Percentiles rank a stretch among this genome's conserved stretches.
Evolutionary conservation across 2,329 filamentous ascomycete genomes (phyloP).

Genomic region (Exophiala phaeomuriformis): DNA sequence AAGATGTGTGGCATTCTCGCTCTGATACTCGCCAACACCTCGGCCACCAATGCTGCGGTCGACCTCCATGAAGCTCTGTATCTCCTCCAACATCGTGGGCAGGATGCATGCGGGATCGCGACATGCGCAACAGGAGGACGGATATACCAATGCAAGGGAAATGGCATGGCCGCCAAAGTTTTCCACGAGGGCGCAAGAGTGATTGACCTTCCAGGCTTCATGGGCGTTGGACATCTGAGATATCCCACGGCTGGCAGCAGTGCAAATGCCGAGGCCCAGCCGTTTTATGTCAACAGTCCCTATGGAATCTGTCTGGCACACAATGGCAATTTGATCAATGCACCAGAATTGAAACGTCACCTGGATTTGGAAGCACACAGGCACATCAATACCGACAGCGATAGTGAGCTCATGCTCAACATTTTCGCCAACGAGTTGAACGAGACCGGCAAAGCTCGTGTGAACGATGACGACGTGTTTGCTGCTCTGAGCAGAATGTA

Average conservation of each 20-base stretch:
- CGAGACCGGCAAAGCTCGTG: slow-evolving; percentile 71
- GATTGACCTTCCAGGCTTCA: slow-evolving; percentile 69
- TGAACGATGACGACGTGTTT: slow-evolving; percentile 72
- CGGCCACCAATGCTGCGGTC: slow-evolving; percentile 47
- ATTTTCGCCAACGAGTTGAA: slow-evolving; percentile 77
- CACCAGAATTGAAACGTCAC: slow-evolving; percentile 59
- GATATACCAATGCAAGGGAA: slow-evolving; percentile 84
- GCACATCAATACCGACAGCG: slow-evolving; percentile 84
- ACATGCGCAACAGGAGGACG: slow-evolving; percentile 67
- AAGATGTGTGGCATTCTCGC: slow-evolving; percentile 58
- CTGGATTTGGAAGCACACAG: slow-evolving; percentile 72
- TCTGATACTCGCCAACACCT: slow-evolving; percentile 52
- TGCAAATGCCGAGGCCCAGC: slow-evolving; percentile 77
- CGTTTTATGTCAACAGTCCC: slow-evolving; percentile 83
- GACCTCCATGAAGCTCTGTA: slow-evolving; percentile 67
- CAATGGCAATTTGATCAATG: slow-evolving; percentile 86
- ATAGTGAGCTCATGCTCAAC: slow-evolving; percentile 82
- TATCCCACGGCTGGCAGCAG: slow-evolving; percentile 86
- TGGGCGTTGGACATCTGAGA: slow-evolving; percentile 78
- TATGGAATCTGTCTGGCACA: slow-evolving; percentile 76
- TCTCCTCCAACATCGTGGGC: slow-evolving; percentile 67
- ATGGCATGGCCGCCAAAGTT: slow-evolving; percentile 77
- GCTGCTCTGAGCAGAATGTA: slow-evolving; percentile 65
- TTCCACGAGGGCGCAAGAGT: slow-evolving; percentile 73
- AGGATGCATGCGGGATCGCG: slow-evolving; percentile 83